phyloP scores from a whole-genome alignment of 805 yeast genomes.

The Candida xyloterini region DNA sequence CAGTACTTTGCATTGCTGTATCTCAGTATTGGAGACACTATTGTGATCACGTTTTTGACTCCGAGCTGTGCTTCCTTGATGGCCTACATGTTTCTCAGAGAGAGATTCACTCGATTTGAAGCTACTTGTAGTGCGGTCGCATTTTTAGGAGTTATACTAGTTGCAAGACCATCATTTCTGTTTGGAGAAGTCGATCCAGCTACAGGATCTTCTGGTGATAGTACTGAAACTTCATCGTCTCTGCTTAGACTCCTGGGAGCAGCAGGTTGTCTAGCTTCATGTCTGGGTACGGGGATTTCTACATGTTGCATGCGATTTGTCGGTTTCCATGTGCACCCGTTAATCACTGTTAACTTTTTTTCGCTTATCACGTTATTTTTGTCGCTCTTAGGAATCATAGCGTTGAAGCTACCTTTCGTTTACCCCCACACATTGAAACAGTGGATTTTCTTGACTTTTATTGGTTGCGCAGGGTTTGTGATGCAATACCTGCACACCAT shows the following conservation, averaged over 20 bases:
- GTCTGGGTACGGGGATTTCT: slow-evolving; percentile 65
- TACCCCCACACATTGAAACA: slow-evolving; percentile 60
- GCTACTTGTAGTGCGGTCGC: slow-evolving; percentile 67
- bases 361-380: slow-evolving; percentile 58
- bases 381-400: slow-evolving; percentile 48
- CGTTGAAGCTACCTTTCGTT: slow-evolving; percentile 51
- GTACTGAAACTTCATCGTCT: slow-evolving; percentile 51
- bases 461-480: slow-evolving; percentile 77
- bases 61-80: slow-evolving; percentile 75
- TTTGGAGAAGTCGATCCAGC: slow-evolving; percentile 41
- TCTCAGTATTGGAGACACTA: slow-evolving; percentile 75
- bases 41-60: slow-evolving; percentile 71
- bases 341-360: slow-evolving; percentile 74
- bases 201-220: slow-evolving; percentile 14
- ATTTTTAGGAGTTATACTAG: slow-evolving; percentile 69
- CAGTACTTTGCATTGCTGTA: slow-evolving; percentile 72
- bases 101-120: slow-evolving; percentile 63
- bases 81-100: slow-evolving; percentile 67
- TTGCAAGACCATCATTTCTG: slow-evolving; percentile 76
- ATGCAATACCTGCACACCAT: slow-evolving; percentile 79
- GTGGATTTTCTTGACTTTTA: slow-evolving; percentile 58
- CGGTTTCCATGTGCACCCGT: slow-evolving; percentile 76
- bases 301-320: slow-evolving; percentile 70
- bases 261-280: slow-evolving; percentile 60
- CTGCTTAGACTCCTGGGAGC: slow-evolving; percentile 59